Evolutionary conservation across 73 alveolate species (phyloP).

Genomic region (Diophrys appendiculata): DNA sequence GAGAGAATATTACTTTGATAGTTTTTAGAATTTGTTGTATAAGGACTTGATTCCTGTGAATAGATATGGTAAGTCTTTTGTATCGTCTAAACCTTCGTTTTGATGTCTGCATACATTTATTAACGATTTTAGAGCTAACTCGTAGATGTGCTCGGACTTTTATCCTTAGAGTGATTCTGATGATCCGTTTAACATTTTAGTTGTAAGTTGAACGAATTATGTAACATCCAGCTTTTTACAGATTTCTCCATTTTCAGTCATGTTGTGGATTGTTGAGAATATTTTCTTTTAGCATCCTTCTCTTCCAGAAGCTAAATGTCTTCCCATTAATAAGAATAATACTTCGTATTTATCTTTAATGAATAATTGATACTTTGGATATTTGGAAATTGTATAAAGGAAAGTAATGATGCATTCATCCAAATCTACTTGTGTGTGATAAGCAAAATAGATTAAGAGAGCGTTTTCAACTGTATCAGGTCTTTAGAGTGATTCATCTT

Average conservation of each 20-base stretch:
- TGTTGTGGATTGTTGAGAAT: conserved; percentile 47
- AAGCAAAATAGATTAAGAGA: conserved; percentile 43
- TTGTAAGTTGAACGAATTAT: conserved; percentile 11
- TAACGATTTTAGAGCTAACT: conserved; percentile 54
- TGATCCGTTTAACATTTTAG: conserved; percentile 21
- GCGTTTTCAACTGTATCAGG: conserved; percentile 53
- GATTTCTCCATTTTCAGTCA: conserved; percentile 53
- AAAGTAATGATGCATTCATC: conserved; percentile 59
- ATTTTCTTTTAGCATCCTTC: conserved; percentile 39
- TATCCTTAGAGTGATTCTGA: conserved; percentile 11
- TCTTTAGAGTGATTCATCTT: conserved; percentile 26
- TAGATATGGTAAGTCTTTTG: conserved; percentile 38
- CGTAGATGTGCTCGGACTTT: conserved; percentile 34
- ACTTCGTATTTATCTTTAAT: conserved; percentile 29
- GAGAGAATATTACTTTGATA: conserved; percentile 43
- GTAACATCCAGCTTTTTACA: conserved; percentile 35
- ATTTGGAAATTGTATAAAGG: conserved; percentile 53
- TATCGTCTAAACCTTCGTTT: conserved; percentile 45
- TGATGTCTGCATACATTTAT: conserved; percentile 48
- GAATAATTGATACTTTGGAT: conserved; percentile 23
- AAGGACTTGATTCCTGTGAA: conserved; percentile 31
- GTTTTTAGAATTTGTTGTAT: conserved; percentile 15
- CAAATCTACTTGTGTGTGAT: conserved; percentile 41
- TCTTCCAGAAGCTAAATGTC: too few species aligned
- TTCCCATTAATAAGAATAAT: too few species aligned